Conservation (phyloP, 352 stramenopile genomes). For the Globisporangium lucens region DNA sequence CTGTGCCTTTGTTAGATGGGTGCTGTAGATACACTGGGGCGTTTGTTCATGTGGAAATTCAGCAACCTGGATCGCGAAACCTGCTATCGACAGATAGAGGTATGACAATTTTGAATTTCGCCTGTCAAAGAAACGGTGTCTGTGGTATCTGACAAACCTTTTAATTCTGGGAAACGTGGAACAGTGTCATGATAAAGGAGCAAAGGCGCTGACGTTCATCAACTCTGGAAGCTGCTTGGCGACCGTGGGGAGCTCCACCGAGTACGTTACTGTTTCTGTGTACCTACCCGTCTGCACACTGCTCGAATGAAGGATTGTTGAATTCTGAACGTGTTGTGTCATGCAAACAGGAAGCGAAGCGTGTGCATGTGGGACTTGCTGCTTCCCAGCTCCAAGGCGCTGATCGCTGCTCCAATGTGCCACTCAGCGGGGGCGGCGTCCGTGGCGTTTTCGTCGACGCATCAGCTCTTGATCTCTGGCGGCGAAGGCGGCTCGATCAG, state of each 20-base stretch:
- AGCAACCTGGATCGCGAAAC: slow-evolving; percentile 55
- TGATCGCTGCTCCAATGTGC: slow-evolving; percentile 64
- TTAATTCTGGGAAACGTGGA: neutral
- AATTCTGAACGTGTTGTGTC: too few species aligned
- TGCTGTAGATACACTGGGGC: slow-evolving; percentile 63
- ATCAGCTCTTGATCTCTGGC: slow-evolving; percentile 83
- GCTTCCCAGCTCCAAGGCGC: slow-evolving; percentile 63
- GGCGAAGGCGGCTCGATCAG: slow-evolving; percentile 74
- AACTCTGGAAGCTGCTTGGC: slow-evolving; percentile 78
- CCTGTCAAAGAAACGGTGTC: neutral
- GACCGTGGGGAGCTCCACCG: slow-evolving; percentile 66
- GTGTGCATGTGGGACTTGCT: slow-evolving; percentile 86
- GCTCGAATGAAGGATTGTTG: too few species aligned
- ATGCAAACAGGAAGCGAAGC: slow-evolving; percentile 57
- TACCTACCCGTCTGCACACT: too few species aligned
- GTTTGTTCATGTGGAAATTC: slow-evolving; percentile 84
- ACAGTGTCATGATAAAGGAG: slow-evolving; percentile 85
- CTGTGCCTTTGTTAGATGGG: slow-evolving; percentile 47
- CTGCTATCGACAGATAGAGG: slow-evolving; percentile 70
- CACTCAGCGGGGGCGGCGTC: slow-evolving; percentile 75
- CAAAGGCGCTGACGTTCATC: slow-evolving; percentile 70
- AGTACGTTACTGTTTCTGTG: slow-evolving; percentile 37
- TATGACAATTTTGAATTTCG: slow-evolving; percentile 9
- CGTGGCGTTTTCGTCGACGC: slow-evolving; percentile 69
- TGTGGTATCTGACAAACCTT: neutral